These are phyloP conservation scores for Globisporangium apiculatum DNA, from an alignment of 352 stramenopile genomes.

Conservation along the genomic window DNA sequence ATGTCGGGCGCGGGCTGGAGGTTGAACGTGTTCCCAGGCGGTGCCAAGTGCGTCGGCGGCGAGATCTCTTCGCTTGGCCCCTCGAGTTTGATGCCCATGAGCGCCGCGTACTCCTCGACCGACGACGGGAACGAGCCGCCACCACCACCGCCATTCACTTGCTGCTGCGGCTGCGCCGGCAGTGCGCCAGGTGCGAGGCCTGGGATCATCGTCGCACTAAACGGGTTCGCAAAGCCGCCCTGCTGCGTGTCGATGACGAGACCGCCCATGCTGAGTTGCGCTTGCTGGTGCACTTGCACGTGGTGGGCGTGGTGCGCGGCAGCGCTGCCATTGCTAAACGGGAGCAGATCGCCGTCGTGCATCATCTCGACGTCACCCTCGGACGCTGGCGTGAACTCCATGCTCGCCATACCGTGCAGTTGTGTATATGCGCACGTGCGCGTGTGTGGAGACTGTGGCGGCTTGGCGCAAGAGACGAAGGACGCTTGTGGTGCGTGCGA, in stretches of 20 bases:
- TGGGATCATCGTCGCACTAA: constrained; percentile 43
- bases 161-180: constrained; percentile 19
- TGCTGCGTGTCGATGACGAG: constrained; percentile 17
- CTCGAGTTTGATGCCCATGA: constrained; percentile 85
- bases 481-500: no score
- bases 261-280: constrained; percentile 5
- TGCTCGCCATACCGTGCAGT: constrained; percentile 15
- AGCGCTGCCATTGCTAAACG: constrained; percentile 15
- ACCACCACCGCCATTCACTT: constrained; percentile 7
- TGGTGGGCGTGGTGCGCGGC: constrained; percentile 16
- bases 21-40: constrained; percentile 21
- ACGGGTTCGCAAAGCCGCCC: constrained; percentile 34
- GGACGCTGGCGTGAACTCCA: constrained; percentile 48
- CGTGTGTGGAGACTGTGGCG: no score
- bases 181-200: constrained; percentile 14
- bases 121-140: constrained; percentile 22
- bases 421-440: not conserved
- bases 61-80: constrained; percentile 29
- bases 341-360: constrained; percentile 55
- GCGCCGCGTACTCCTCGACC: constrained; percentile 74
- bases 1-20: constrained; percentile 34
- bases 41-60: constrained; percentile 18
- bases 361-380: constrained; percentile 76
- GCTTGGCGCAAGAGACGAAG: no score
- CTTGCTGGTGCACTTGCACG: constrained; percentile 2